A percentile compares a stretch with the other conserved stretches of the same genome.
Conservation (phyloP, 139 green algal genomes). For the Desmodesmus armatus region DNA sequence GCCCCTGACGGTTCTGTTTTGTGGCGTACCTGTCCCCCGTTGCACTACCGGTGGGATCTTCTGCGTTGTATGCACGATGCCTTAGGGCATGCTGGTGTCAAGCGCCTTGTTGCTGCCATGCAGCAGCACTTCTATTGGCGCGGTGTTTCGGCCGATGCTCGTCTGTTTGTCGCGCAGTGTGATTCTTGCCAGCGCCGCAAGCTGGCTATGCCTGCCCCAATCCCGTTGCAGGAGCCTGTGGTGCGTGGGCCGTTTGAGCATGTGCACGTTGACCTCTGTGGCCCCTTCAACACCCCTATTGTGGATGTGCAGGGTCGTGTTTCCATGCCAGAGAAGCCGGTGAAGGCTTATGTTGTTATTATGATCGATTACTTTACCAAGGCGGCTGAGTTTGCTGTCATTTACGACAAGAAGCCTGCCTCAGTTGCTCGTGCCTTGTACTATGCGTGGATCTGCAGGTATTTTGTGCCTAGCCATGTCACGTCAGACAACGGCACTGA, state of each 20-base stretch:
- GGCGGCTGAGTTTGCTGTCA: neutral
- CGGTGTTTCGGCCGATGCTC: neutral
- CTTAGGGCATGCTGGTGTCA: neutral
- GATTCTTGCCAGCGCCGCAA: neutral
- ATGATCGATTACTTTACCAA: too few relatives aligned
- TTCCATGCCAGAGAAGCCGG: neutral
- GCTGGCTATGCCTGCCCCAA: neutral
- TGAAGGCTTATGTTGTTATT: neutral
- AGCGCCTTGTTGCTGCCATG: too few relatives aligned
- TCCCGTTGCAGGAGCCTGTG: neutral
- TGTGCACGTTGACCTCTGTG: neutral
- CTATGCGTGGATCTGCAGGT: neutral
- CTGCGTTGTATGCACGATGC: neutral
- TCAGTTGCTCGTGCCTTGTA: neutral
- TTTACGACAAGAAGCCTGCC: neutral
- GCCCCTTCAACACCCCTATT: neutral
- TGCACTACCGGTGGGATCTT: neutral
- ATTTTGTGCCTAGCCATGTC: neutral
- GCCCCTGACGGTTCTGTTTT: neutral
- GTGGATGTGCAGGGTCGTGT: neutral
- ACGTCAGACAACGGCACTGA: neutral
- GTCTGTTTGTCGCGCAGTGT: neutral
- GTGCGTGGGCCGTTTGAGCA: neutral
- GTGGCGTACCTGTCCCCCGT: neutral
- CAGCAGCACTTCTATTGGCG: neutral